Conservation (phyloP, 1,284 basidiomycete species). For the Pseudozyma flocculosa region DNA sequence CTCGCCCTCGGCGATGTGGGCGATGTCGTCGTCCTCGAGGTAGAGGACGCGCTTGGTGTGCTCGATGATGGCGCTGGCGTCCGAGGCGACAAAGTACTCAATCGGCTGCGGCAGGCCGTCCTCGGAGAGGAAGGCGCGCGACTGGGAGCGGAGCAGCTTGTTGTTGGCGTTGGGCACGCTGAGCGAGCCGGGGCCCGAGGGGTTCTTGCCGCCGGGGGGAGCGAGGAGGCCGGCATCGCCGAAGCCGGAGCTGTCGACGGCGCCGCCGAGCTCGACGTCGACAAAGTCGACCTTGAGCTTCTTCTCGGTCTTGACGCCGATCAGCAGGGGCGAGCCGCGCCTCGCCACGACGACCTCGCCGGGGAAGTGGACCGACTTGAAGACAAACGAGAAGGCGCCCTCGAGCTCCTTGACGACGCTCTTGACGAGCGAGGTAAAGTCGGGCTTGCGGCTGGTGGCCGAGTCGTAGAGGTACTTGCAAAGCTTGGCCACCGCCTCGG, state of each 20-base stretch:
- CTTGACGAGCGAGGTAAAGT: constrained; percentile 91
- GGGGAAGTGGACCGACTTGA: constrained; percentile 96
- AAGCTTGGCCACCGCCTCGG: constrained; percentile 93
- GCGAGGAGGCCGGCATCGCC: constrained; percentile 65
- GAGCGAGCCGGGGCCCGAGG: constrained; percentile 54
- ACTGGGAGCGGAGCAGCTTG: constrained; percentile 91
- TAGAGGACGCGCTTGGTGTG: constrained; percentile 99
- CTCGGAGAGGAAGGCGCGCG: constrained; percentile 96
- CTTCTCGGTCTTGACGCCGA: constrained; percentile 99
- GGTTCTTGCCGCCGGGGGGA: constrained; percentile 64
- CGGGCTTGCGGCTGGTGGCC: constrained; percentile 81
- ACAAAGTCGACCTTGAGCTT: constrained; percentile 99
- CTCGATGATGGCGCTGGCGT: constrained; percentile 93
- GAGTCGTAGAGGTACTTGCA: constrained; percentile 96
- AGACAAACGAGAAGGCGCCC: constrained; percentile 99
- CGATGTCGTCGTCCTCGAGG: constrained; percentile 98
- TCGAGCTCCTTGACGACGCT: constrained; percentile 96
- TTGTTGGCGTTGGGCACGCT: constrained; percentile 48
- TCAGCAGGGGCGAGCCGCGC: constrained; percentile 91
- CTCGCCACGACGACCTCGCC: constrained; percentile 94
- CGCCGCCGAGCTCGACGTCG: constrained; percentile 73
- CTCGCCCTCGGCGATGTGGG: constrained; percentile 91
- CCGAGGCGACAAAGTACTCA: constrained; percentile 98
- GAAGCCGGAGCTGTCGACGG: constrained; percentile 37
- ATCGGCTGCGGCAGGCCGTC: constrained; percentile 98